A percentile compares a stretch with the other conserved stretches of the same genome.
Conservation (phyloP, 1,139 yeast species). For the Yamadazyma taylorii region DNA sequence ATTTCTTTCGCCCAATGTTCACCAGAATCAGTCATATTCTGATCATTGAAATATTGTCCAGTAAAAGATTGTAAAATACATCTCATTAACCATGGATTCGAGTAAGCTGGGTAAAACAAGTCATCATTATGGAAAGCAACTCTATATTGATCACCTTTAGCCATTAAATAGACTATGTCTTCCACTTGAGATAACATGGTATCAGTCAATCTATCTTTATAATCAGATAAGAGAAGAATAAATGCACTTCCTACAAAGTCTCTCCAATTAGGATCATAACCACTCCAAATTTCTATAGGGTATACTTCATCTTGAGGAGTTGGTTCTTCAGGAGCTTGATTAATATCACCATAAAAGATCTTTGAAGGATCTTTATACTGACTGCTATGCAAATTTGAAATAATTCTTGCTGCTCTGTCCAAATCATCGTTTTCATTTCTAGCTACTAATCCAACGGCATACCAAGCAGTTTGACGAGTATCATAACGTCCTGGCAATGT, state of each 20-base stretch:
- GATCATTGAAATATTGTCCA: conserved; percentile 9
- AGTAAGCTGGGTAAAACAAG: conserved; percentile 11
- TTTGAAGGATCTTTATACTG: conserved; percentile 14
- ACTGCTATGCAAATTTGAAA: conserved; percentile 9
- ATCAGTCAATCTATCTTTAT: conserved; percentile 7
- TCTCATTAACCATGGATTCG: conserved; percentile 15
- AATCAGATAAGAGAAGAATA: conserved; percentile 10
- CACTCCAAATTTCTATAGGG: conserved; percentile 6
- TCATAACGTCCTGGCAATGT: conserved; percentile 13
- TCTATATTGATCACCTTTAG: conserved; percentile 3
- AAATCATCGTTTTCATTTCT: conserved; percentile 12
- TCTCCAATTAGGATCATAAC: conserved; percentile 13
- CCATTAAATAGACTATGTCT: conserved; percentile 2
- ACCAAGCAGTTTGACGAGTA: conserved; percentile 13
- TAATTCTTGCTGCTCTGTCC: conserved; percentile 9
- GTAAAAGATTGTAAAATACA: conserved; percentile 13
- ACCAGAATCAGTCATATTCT: conserved; percentile 12
- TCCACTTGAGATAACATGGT: conserved; percentile 5
- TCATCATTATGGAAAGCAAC: conserved; percentile 1
- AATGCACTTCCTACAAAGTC: conserved; percentile 14
- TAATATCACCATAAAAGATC: conserved; percentile 13
- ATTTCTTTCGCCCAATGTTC: conserved; percentile 10
- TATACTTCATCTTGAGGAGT: conserved; percentile 21
- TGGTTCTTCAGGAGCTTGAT: conserved; percentile 17
- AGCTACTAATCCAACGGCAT: conserved; percentile 12